Conservation (phyloP, 148 eudicot species). For the Salicornia ramosissima region DNA sequence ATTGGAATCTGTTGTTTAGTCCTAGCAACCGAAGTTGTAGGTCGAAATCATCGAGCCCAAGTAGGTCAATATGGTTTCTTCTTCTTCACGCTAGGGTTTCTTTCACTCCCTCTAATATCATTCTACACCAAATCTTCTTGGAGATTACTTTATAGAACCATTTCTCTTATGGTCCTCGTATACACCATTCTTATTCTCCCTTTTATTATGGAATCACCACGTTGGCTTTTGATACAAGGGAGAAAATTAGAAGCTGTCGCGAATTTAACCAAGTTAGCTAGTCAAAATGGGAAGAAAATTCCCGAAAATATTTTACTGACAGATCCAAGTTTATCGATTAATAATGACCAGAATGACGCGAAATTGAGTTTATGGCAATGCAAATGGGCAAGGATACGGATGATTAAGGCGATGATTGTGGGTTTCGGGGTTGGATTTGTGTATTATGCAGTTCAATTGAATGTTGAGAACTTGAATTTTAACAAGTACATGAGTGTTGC, state of each 20-base stretch:
- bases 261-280: constrained; percentile 27
- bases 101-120: constrained; percentile 44
- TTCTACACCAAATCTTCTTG: constrained; percentile 35
- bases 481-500: constrained; percentile 38
- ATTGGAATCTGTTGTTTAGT: constrained; percentile 47
- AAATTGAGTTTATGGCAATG: constrained; percentile 30
- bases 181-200: constrained; percentile 37
- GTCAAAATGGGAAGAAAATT: constrained; percentile 19
- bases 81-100: constrained; percentile 49
- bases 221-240: constrained; percentile 48
- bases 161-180: constrained; percentile 28
- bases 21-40: constrained; percentile 48
- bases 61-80: constrained; percentile 52
- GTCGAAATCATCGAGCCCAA: constrained; percentile 46
- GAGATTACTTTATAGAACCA: constrained; percentile 35
- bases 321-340: constrained; percentile 1
- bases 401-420: constrained; percentile 33
- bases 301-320: constrained; percentile 14
- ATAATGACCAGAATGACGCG: background rate
- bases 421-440: constrained; percentile 46
- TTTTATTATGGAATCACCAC: constrained; percentile 47
- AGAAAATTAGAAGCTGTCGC: constrained; percentile 34
- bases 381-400: constrained; percentile 37
- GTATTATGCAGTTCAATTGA: constrained; percentile 50
- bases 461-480: constrained; percentile 44